Evolutionary conservation across 306 rosid genomes (phyloP).

Genomic region (Cicer arietinum): DNA sequence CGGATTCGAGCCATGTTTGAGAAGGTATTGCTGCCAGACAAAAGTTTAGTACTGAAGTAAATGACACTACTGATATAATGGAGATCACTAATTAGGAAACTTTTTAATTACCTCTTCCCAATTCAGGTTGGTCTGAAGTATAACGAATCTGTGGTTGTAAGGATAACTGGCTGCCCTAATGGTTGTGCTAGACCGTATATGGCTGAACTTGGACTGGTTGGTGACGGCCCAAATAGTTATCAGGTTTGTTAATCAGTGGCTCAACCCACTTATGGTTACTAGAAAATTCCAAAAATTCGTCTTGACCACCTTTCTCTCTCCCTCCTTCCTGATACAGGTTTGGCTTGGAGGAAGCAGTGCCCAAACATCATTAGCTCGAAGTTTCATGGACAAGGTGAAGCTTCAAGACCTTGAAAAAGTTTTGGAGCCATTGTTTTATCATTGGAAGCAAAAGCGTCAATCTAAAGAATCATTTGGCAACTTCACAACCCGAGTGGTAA

Average conservation of each 20-base stretch:
- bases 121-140: constrained; percentile 92
- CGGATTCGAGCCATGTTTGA: constrained; percentile 89
- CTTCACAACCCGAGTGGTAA: constrained; percentile 81
- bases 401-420: constrained; percentile 89
- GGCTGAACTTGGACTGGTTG: constrained; percentile 99
- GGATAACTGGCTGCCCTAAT: constrained; percentile 96
- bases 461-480: constrained; percentile 92
- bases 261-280: constrained; percentile 11
- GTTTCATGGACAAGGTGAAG: constrained; percentile 94
- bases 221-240: constrained; percentile 98
- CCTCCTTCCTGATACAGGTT: constrained; percentile 53
- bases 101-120: constrained; percentile 19
- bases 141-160: constrained; percentile 83
- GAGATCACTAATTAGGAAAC: constrained; percentile 28
- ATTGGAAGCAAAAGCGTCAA: constrained; percentile 88
- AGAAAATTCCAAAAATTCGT: constrained; percentile 16
- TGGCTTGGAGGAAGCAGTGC: constrained; percentile 95
- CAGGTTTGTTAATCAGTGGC: constrained; percentile 66
- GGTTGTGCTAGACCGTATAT: constrained; percentile 98
- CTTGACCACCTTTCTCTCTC: neutral
- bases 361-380: constrained; percentile 79
- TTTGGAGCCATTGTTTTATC: constrained; percentile 85
- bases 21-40: constrained; percentile 61
- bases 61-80: constrained; percentile 21
- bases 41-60: constrained; percentile 4